Conservation (phyloP, 805 yeast species). For the Wickerhamomyces pijperi region DNA sequence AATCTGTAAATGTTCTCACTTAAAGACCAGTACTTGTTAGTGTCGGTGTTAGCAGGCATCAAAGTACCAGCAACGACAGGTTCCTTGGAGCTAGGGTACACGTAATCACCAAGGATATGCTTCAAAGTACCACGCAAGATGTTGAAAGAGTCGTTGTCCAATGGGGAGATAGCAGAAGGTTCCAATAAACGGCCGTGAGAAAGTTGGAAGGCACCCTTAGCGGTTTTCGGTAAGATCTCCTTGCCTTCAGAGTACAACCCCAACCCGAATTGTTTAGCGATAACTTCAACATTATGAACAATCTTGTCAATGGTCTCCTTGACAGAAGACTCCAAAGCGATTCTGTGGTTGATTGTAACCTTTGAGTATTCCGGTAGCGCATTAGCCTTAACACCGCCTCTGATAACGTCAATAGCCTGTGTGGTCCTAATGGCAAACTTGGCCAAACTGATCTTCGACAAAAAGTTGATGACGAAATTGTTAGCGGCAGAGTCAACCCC, state of each 20-base stretch:
- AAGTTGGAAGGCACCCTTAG: slow-evolving; percentile 31
- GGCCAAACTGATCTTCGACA: slow-evolving; percentile 28
- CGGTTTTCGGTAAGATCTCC: slow-evolving; percentile 9
- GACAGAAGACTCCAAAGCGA: slow-evolving; percentile 35
- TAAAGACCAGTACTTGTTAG: slow-evolving; percentile 51
- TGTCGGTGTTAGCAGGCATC: slow-evolving; percentile 66
- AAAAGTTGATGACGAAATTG: slow-evolving; percentile 15
- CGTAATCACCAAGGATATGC: slow-evolving; percentile 43
- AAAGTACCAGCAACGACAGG: slow-evolving; percentile 40
- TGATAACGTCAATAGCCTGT: slow-evolving; percentile 44
- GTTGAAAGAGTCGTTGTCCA: slow-evolving; percentile 35
- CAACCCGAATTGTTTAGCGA: slow-evolving; percentile 33
- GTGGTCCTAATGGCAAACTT: slow-evolving; percentile 22
- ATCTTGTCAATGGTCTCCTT: slow-evolving; percentile 22
- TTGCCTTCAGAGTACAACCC: slow-evolving; percentile 7
- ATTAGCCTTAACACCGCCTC: slow-evolving; percentile 57
- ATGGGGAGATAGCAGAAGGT: slow-evolving; percentile 45
- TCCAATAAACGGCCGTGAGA: slow-evolving; percentile 22
- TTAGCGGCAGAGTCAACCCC: slow-evolving; percentile 25
- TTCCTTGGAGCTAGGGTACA: slow-evolving; percentile 6
- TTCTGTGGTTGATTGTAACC: slow-evolving; percentile 44
- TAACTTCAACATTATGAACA: slow-evolving; percentile 19
- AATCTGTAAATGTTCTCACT: slow-evolving; percentile 51
- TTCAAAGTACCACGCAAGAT: slow-evolving; percentile 48
- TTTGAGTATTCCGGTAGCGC: slow-evolving; percentile 53